Conservation (phyloP, 805 yeast species). For the Wickerhamiella occidentalis region DNA sequence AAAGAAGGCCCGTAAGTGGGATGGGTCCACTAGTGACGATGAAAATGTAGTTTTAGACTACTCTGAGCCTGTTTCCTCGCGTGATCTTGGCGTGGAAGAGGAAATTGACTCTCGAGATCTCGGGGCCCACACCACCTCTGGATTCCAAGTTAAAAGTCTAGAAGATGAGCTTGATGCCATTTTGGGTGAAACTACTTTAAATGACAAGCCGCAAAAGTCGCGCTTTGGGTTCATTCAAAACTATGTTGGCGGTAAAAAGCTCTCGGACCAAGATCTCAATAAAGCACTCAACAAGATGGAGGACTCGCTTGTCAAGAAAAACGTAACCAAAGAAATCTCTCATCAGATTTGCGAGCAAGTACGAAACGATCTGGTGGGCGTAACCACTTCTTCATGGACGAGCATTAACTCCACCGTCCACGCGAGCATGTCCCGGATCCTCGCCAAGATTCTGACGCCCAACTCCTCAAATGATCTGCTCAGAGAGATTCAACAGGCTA, state of each 20-base stretch:
- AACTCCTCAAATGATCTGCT: conserved; percentile 78
- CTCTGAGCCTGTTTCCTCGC: conserved; percentile 29
- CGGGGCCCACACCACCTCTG: conserved; percentile 33
- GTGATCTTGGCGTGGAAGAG: conserved; percentile 17
- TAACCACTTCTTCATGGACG: conserved; percentile 62
- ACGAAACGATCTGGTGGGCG: conserved; percentile 54
- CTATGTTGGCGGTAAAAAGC: conserved; percentile 56
- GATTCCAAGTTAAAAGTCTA: conserved; percentile 56
- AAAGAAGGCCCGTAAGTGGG: conserved; percentile 45
- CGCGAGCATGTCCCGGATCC: conserved; percentile 43
- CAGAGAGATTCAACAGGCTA: conserved; percentile 55
- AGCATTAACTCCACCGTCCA: conserved; percentile 62
- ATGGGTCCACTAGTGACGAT: conserved; percentile 41
- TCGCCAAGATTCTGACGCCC: conserved; percentile 69
- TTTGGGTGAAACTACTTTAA: conserved; percentile 14
- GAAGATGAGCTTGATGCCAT: conserved; percentile 40
- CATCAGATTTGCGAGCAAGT: conserved; percentile 57
- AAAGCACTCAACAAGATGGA: conserved; percentile 54
- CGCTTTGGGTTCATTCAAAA: conserved; percentile 47
- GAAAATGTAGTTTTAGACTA: conserved; percentile 41
- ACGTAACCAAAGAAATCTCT: conserved; percentile 87
- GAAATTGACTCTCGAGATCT: conserved; percentile 1
- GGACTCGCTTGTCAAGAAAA: conserved; percentile 70
- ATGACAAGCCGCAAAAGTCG: conserved; percentile 21
- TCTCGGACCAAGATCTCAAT: conserved; percentile 50